These are phyloP conservation scores for Chaetoceros tenuissimus DNA, from an alignment of 108 stramenopile genomes.

Conservation along the genomic window DNA sequence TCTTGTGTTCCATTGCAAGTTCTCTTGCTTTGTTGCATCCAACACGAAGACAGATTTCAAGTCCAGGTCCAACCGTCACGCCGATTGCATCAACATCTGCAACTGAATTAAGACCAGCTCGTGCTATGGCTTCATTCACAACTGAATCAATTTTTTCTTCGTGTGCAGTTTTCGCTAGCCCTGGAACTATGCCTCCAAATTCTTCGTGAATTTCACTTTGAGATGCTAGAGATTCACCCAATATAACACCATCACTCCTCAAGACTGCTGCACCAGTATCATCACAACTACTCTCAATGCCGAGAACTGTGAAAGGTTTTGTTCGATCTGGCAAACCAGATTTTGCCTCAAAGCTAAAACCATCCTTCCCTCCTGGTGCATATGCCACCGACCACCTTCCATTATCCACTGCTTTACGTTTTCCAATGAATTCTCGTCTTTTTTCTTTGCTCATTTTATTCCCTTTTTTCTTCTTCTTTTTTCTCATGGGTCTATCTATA, in stretches of 20 bases:
- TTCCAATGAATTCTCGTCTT: constrained; percentile 59
- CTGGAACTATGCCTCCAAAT: constrained; percentile 94
- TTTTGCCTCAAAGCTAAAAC: constrained; percentile 39
- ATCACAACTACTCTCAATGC: constrained; percentile 97
- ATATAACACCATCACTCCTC: constrained; percentile 84
- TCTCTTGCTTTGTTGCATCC: constrained; percentile 79
- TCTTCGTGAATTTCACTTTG: constrained; percentile 90
- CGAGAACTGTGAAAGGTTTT: constrained; percentile 75
- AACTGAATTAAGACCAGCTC: constrained; percentile 55
- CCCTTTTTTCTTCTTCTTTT: constrained; percentile 13
- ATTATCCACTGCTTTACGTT: constrained; percentile 80
- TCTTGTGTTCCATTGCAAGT: constrained; percentile 60
- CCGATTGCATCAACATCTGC: constrained; percentile 90
- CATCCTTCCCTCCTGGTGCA: constrained; percentile 49
- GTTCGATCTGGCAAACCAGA: constrained; percentile 57
- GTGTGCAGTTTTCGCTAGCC: constrained; percentile 85
- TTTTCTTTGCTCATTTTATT: constrained; percentile 28
- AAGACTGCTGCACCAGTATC: constrained; percentile 91
- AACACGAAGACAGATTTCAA: constrained; percentile 95
- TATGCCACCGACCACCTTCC: constrained; percentile 52
- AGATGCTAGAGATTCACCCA: constrained; percentile 88
- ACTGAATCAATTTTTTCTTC: constrained; percentile 77
- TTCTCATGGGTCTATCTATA: too few relatives aligned
- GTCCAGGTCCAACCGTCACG: constrained; percentile 96
- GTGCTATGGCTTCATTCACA: constrained; percentile 62